Evolutionary conservation across 2,329 filamentous ascomycete genomes (phyloP).

Genomic region (Talaromyces sp.): DNA sequence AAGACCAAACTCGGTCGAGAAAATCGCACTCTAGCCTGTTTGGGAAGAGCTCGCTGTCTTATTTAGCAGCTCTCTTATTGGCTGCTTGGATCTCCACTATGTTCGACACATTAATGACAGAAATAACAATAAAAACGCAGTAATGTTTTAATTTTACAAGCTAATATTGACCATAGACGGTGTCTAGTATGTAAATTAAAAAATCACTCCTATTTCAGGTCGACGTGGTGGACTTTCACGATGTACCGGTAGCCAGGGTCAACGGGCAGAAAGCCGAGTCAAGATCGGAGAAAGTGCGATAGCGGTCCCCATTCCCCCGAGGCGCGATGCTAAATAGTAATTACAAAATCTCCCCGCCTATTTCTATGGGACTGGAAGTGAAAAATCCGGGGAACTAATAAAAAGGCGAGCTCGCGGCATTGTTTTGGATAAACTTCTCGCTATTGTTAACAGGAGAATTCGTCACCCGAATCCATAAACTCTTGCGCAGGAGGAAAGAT

Average conservation of each 20-base stretch:
- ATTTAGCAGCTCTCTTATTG: background rate
- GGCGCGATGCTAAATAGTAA: background rate
- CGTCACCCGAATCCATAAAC: background rate
- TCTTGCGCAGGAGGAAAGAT: conserved; percentile 15
- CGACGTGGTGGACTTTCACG: background rate
- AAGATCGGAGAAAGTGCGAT: conserved; percentile 11
- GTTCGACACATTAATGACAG: background rate
- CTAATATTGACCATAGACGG: background rate
- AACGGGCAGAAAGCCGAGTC: conserved; percentile 1
- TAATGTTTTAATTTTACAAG: background rate
- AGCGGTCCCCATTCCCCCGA: background rate
- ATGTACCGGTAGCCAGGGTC: background rate
- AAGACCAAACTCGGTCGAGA: background rate
- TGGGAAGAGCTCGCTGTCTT: background rate
- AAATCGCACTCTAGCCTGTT: background rate
- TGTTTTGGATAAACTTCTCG: background rate
- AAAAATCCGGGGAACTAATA: background rate
- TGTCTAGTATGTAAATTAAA: background rate
- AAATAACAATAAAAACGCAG: background rate
- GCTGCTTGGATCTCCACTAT: background rate
- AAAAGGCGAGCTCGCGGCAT: background rate
- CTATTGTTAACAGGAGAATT: background rate
- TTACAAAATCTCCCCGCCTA: background rate
- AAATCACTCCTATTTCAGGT: background rate
- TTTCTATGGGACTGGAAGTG: background rate